Percentiles rank a stretch among this genome's conserved stretches.
Evolutionary conservation across 1,284 basidiomycete species (phyloP).

Genomic region (Phenoliferia sp.): DNA sequence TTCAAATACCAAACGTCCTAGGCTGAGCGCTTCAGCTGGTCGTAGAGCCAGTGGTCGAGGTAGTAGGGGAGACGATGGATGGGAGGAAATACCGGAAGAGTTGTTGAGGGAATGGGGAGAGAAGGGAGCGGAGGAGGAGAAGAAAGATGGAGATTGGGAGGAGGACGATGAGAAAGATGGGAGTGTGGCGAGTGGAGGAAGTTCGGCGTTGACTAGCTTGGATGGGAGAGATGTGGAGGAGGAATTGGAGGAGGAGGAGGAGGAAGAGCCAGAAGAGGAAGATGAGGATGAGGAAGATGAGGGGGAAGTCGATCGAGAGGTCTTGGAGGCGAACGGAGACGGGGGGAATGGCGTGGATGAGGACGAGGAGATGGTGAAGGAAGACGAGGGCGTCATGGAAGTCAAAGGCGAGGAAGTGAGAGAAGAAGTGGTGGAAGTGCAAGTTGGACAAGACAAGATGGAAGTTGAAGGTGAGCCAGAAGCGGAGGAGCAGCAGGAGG

Average conservation of each 20-base stretch:
- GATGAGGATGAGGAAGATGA: constrained; percentile 7
- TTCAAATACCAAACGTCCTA: constrained; percentile 60
- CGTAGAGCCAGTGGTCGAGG: constrained; percentile 45
- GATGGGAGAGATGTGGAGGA: too few relatives aligned
- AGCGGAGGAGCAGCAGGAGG: constrained; percentile 19
- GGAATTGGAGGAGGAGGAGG: constrained; percentile 2
- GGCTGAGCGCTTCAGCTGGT: constrained; percentile 45
- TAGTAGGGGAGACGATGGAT: constrained; percentile 57
- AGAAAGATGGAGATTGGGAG: neutral
- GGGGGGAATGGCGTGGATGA: constrained; percentile 19
- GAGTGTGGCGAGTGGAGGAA: constrained; percentile 33
- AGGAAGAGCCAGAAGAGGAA: neutral
- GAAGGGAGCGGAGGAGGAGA: neutral
- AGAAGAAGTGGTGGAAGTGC: constrained; percentile 31
- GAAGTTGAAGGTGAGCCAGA: constrained; percentile 23
- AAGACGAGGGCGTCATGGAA: constrained; percentile 13
- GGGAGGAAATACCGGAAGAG: constrained; percentile 71
- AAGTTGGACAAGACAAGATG: constrained; percentile 20
- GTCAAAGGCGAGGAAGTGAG: neutral
- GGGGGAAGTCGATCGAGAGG: neutral
- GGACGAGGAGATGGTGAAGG: constrained; percentile 27
- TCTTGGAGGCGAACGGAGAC: constrained; percentile 33
- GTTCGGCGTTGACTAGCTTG: constrained; percentile 3
- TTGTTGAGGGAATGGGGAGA: constrained; percentile 50
- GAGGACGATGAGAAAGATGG: neutral